Evolutionary conservation across 495 filamentous ascomycete genomes (phyloP).

Genomic region (Geopyxis carbonaria): DNA sequence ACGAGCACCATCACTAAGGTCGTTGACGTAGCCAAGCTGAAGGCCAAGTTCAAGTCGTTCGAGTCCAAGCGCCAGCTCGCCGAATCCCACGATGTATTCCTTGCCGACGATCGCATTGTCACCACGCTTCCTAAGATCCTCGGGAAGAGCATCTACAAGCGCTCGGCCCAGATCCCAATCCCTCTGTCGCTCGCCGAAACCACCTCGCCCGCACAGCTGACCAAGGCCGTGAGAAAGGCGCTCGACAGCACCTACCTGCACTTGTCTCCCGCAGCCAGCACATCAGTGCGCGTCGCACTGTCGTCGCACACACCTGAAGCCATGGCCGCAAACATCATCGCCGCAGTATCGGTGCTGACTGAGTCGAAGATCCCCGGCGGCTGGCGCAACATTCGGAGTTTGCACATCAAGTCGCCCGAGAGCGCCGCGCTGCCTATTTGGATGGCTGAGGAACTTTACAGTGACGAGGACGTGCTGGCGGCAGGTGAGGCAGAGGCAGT

Average conservation of each 20-base stretch:
- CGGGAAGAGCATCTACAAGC: conserved; percentile 75
- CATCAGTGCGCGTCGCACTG: conserved; percentile 53
- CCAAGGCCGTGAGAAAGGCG: conserved; percentile 53
- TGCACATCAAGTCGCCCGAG: conserved; percentile 78
- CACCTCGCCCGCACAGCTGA: conserved; percentile 37
- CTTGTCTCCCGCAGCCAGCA: conserved; percentile 46
- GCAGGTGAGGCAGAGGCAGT: conserved; percentile 32
- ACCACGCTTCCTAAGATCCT: conserved; percentile 57
- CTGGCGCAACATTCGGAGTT: conserved; percentile 63
- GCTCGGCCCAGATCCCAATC: conserved; percentile 63
- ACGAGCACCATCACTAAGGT: conserved; percentile 58
- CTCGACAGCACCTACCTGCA: conserved; percentile 56
- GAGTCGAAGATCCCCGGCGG: conserved; percentile 64
- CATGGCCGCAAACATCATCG: conserved; percentile 60
- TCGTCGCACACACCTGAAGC: conserved; percentile 56
- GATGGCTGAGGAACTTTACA: conserved; percentile 79
- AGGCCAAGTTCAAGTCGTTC: conserved; percentile 68
- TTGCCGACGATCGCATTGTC: conserved; percentile 69
- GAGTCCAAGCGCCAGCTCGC: conserved; percentile 73
- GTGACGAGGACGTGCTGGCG: conserved; percentile 59
- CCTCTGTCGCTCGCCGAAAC: conserved; percentile 44
- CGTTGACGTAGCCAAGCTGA: conserved; percentile 66
- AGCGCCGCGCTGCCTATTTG: conserved; percentile 81
- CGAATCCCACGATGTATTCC: conserved; percentile 69
- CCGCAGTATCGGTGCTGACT: conserved; percentile 47